A percentile compares a stretch with the other conserved stretches of the same genome.
These are phyloP conservation scores for Trypanosoma congolense DNA, from an alignment of 208 protist genomes.

Conservation along the genomic window DNA sequence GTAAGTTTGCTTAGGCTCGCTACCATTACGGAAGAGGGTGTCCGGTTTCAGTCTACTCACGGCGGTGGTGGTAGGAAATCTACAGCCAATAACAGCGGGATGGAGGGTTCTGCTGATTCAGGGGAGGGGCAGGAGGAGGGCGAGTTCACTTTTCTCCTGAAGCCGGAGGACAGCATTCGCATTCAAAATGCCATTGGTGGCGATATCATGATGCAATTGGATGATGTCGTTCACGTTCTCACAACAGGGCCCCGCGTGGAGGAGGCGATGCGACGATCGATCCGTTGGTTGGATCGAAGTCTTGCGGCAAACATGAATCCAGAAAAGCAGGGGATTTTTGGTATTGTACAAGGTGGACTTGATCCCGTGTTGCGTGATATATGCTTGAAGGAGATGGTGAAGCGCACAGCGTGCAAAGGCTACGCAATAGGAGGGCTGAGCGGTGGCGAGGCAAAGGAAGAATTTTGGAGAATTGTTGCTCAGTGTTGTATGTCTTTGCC, in stretches of 20 bases:
- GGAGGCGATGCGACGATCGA: conserved; percentile 93
- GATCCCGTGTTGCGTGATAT: conserved; percentile 82
- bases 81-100: conserved; percentile 6
- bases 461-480: conserved; percentile 94
- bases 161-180: conserved; percentile 96
- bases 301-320: conserved; percentile 91
- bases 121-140: conserved; percentile 6
- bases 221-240: conserved; percentile 95
- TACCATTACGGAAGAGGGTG: conserved; percentile 98
- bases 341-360: conserved; percentile 97
- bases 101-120: conserved; percentile 2
- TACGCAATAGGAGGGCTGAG: conserved; percentile 99
- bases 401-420: conserved; percentile 90
- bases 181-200: conserved; percentile 98
- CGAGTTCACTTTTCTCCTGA: conserved; percentile 91
- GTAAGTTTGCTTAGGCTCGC: conserved; percentile 96
- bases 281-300: conserved; percentile 98
- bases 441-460: conserved; percentile 97
- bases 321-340: conserved; percentile 97
- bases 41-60: conserved; percentile 97
- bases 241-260: conserved; percentile 89
- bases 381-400: conserved; percentile 92
- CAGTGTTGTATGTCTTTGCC: conserved; percentile 90
- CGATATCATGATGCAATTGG: conserved; percentile 99
- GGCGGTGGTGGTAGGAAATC: conserved; percentile 58